Conservation (phyloP, 2,329 filamentous ascomycete genomes). For the Pseudogymnoascus sp. region DNA sequence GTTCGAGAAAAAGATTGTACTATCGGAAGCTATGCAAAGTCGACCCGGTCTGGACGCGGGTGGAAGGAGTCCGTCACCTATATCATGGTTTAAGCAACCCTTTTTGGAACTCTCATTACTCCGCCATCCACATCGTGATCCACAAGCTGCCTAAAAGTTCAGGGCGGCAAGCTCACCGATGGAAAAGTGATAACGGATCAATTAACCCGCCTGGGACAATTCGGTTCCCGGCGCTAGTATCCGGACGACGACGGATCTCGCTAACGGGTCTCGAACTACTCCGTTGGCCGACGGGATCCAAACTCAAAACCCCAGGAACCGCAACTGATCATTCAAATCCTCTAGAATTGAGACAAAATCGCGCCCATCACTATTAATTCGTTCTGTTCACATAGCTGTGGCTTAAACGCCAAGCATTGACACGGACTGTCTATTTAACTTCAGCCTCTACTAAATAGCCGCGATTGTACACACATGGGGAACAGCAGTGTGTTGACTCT, state of each 20-base stretch:
- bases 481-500: too few species aligned
- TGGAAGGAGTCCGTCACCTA: neutral
- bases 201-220: neutral
- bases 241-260: neutral
- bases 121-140: neutral
- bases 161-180: neutral
- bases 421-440: neutral
- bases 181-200: neutral
- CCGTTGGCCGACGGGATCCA: neutral
- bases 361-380: neutral
- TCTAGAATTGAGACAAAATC: neutral
- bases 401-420: neutral
- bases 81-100: neutral
- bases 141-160: neutral
- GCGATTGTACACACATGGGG: neutral
- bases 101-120: neutral
- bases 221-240: neutral
- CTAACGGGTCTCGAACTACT: neutral
- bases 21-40: neutral
- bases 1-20: neutral
- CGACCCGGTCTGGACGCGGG: neutral
- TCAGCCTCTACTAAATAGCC: neutral
- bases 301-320: neutral
- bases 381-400: neutral
- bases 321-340: neutral